These are phyloP conservation scores for Myxozyma monticola DNA, from an alignment of 805 yeast genomes.

Conservation along the genomic window DNA sequence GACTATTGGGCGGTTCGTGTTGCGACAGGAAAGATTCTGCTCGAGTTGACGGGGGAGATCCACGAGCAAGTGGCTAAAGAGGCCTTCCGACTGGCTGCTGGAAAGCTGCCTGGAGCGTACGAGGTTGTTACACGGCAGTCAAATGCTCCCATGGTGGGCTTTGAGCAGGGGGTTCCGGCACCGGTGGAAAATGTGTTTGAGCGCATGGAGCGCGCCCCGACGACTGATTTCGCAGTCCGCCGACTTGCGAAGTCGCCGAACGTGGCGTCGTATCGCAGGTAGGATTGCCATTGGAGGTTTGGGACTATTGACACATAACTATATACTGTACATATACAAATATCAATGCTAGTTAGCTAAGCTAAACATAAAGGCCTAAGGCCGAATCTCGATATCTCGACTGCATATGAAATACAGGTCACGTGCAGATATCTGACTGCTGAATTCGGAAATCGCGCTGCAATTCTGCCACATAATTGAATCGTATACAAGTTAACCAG, in stretches of 20 bases:
- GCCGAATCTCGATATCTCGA: too few relatives aligned
- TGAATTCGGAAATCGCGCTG: too few relatives aligned
- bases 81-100: slow-evolving; percentile 83
- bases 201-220: slow-evolving; percentile 58
- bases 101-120: slow-evolving; percentile 63
- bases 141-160: slow-evolving; percentile 11
- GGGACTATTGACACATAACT: too few relatives aligned
- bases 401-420: too few relatives aligned
- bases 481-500: too few relatives aligned
- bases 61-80: slow-evolving; percentile 91
- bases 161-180: slow-evolving; percentile 44
- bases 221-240: slow-evolving; percentile 60
- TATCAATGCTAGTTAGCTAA: too few relatives aligned
- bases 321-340: too few relatives aligned
- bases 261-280: slow-evolving; percentile 10
- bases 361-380: too few relatives aligned
- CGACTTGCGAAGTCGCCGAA: slow-evolving; percentile 44
- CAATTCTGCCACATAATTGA: too few relatives aligned
- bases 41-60: slow-evolving; percentile 74
- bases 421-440: too few relatives aligned
- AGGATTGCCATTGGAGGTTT: too few relatives aligned
- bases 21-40: slow-evolving; percentile 89
- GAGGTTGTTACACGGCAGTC: slow-evolving; percentile 12
- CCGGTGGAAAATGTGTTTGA: slow-evolving; percentile 53
- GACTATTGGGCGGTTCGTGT: slow-evolving; percentile 97